Base-by-base conservation (phyloP, 805 yeast species). In the Yamadazyma tumulicola region DNA sequence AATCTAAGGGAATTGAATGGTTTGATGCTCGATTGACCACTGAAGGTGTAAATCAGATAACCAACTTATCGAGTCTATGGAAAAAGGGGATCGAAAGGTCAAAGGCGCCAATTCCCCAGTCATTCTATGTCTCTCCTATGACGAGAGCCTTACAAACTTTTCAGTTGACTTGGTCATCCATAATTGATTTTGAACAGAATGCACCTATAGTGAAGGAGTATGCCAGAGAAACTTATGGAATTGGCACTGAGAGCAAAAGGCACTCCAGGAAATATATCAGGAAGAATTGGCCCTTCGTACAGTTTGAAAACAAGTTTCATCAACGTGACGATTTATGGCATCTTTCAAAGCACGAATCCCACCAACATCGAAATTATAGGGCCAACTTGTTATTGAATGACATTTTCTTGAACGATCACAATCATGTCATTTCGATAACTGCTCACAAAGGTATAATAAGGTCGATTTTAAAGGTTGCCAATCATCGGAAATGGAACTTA, bases 211-310 rank as follows among this genome's bases (percentile, higher is more conserved):
- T 59, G 14, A 57, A 52, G 32, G 65, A 59, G 34, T 24, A 33
- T 24, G 52, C 56, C 1, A 39, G 67, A 28, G 67, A 60, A 37
- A 54, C 58, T 4, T 60, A 57, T 36, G 67, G 67, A 2, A 49
- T 59, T 13, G 54, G 56, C 3, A 55, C 64, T 2, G 48, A 46
- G 15, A 55, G 62, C 31, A 41, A 52, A 39, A 46, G 64, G 27
- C 64, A 59, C 36, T 23, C 39, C 26, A 43, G 46, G 22, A 24
- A 41, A 4, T 57, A 49, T 25, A 51, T 60, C 19, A 28, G 32
- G 5, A 29, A 37, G 7, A 20, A 42, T 24, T 57, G 32, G 32
- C 49, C 54, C n/a, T 43, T 37, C 31, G 49, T 48, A 5, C 19
- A 19, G 16, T 57, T 60, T 40, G 65, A 60, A 42, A 15, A 26